A percentile compares a stretch with the other conserved stretches of the same genome.
Evolutionary conservation across 331 rosid species (phyloP).

Genomic region (Stylosanthes scabra): DNA sequence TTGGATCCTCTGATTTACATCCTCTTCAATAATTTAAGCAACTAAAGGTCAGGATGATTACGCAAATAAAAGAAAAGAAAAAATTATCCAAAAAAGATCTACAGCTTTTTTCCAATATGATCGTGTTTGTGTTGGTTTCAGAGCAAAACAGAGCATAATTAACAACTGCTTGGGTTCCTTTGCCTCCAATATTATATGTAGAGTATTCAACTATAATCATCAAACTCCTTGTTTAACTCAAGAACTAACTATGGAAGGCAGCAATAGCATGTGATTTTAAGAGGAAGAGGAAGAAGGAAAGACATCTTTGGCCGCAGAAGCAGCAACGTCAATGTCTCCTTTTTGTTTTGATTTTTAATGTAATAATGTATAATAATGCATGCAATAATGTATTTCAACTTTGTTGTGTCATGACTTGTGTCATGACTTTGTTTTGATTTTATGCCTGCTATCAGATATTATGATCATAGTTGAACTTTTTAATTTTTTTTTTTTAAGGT

Average conservation of each 20-base stretch:
- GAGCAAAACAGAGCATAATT: constrained; percentile 12
- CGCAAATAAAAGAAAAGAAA: constrained; percentile 38
- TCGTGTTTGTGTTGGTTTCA: constrained; percentile 11
- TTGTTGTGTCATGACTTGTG: no score
- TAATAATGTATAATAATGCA: no score
- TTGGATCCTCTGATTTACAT: no score
- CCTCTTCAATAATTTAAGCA: no score
- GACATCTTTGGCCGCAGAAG: constrained; percentile 95
- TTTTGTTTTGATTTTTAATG: no score
- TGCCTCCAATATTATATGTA: neutral
- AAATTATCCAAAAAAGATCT: constrained; percentile 29
- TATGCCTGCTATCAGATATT: no score
- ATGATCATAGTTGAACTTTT: no score
- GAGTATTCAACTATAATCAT: neutral
- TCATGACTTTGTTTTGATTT: no score
- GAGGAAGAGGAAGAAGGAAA: constrained; percentile 67
- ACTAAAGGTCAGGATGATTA: constrained; percentile 6
- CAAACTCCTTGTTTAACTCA: neutral
- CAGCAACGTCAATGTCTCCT: constrained; percentile 62
- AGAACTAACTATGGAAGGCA: no score
- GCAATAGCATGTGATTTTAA: neutral
- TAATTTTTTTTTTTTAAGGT: no score
- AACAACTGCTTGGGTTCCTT: constrained; percentile 20
- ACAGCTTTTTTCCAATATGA: constrained; percentile 38
- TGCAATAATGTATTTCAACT: no score